Conservation (phyloP, 768 basidiomycete species). For the Clitopilus hobsonii region DNA sequence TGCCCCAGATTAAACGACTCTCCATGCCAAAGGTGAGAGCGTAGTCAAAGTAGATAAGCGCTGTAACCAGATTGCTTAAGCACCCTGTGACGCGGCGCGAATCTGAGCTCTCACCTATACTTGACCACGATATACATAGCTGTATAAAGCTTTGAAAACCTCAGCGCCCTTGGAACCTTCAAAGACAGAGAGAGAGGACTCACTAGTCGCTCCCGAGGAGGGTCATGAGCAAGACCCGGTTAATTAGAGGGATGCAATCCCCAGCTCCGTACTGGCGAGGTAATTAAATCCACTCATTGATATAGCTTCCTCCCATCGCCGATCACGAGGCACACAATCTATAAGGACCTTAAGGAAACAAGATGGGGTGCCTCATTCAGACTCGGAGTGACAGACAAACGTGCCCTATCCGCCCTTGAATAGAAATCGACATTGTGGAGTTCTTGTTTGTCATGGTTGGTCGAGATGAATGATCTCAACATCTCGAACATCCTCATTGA, state of each 20-base stretch:
- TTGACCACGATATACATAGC: conserved; percentile 1
- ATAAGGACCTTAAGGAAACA: too few species aligned
- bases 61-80: background rate
- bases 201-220: background rate
- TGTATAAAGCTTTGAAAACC: background rate
- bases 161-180: background rate
- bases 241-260: background rate
- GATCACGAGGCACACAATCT: background rate
- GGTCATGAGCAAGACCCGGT: background rate
- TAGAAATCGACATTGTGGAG: background rate
- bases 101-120: background rate
- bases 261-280: background rate
- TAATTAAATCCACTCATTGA: background rate
- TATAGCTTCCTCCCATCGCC: background rate
- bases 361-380: too few species aligned
- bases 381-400: background rate
- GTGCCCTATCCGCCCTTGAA: too few species aligned
- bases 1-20: conserved; percentile 14
- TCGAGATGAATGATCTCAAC: background rate
- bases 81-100: too few species aligned
- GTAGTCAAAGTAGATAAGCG: conserved; percentile 19
- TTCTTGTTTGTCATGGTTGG: background rate
- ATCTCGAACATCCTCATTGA: background rate
- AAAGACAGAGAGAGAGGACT: background rate
- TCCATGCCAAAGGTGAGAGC: conserved; percentile 16